A percentile compares a stretch with the other conserved stretches of the same genome.
Conservation (phyloP, 331 rosid species). For the Pyracantha coccinea region DNA sequence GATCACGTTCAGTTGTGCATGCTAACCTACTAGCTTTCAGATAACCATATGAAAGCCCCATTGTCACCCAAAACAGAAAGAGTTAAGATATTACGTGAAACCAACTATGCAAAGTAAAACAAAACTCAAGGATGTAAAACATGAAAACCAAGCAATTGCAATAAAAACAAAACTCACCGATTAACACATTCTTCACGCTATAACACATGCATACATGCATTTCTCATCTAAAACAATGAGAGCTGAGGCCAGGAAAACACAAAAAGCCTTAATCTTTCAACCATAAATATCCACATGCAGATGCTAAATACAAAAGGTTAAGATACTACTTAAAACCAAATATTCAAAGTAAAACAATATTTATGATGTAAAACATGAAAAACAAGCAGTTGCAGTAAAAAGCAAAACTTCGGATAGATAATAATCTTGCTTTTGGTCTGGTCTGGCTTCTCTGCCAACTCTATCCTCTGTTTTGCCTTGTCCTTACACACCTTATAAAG, state of each 20-base stretch:
- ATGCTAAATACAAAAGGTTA: not conserved
- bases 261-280: not conserved
- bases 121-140: not conserved
- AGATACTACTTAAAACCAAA: no score
- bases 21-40: not conserved
- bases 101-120: no score
- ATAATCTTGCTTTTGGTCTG: constrained; percentile 81
- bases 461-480: constrained; percentile 45
- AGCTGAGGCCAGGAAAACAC: not conserved
- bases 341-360: no score
- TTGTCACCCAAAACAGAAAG: not conserved
- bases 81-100: not conserved
- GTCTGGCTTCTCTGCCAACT: constrained; percentile 39
- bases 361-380: not conserved
- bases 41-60: not conserved
- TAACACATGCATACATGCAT: not conserved
- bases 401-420: constrained; percentile 3
- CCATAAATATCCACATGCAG: not conserved
- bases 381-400: not conserved
- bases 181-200: no score
- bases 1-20: not conserved
- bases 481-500: constrained; percentile 44
- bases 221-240: not conserved
- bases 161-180: no score
- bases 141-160: not conserved